Evolutionary conservation across 352 stramenopile species (phyloP).

Genomic region (Phytopythium boreale): DNA sequence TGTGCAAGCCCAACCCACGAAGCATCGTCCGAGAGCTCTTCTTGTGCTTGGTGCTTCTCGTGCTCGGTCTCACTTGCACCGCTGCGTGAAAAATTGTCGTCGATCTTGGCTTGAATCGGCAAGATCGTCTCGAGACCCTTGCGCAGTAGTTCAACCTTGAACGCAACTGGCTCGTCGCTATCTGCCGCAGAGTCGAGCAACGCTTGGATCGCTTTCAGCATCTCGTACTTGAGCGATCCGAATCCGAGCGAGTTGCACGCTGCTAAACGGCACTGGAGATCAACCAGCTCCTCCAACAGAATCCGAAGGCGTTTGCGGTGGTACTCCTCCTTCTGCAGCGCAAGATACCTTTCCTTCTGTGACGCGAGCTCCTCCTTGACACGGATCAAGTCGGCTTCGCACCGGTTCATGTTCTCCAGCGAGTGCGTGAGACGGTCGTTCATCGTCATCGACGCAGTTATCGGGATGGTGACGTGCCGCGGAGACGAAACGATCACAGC

Average conservation of each 20-base stretch:
- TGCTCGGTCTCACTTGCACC: not conserved
- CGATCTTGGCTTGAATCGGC: not conserved
- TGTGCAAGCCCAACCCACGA: not conserved
- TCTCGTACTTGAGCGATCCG: not conserved
- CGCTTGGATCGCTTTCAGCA: not conserved
- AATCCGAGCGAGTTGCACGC: not conserved
- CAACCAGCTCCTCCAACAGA: not conserved
- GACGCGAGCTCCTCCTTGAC: conserved; percentile 1
- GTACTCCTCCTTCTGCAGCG: not conserved
- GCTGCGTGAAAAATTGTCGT: no score
- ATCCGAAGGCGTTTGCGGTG: not conserved
- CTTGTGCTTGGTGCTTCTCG: not conserved
- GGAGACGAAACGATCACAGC: not conserved
- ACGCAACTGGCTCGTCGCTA: not conserved
- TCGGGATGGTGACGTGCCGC: not conserved
- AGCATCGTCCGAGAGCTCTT: conserved; percentile 1
- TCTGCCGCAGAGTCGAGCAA: not conserved
- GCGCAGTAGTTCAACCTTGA: not conserved
- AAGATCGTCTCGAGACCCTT: conserved; percentile 4
- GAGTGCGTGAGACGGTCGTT: conserved; percentile 5
- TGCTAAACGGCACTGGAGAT: conserved; percentile 5
- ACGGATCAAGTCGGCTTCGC: not conserved
- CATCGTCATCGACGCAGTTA: conserved; percentile 7
- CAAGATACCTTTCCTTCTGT: conserved; percentile 4
- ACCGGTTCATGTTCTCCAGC: conserved; percentile 1